A percentile compares a stretch with the other conserved stretches of the same genome.
These are phyloP conservation scores for Ceriops tagal DNA, from an alignment of 345 rosid species.

Conservation along the genomic window DNA sequence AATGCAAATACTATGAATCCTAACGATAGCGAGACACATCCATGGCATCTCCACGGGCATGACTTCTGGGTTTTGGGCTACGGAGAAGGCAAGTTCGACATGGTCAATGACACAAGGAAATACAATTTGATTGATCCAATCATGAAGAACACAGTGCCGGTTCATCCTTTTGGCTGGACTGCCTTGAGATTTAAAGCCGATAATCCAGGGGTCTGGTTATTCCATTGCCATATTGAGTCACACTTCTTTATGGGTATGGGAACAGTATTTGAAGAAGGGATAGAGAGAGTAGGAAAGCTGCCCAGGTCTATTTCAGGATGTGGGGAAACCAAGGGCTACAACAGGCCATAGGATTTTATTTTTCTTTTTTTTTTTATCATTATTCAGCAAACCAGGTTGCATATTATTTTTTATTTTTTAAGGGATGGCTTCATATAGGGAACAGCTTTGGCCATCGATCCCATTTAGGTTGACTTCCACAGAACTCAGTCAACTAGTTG, in stretches of 20 bases:
- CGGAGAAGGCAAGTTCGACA: slow-evolving; percentile 59
- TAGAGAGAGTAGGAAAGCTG: slow-evolving; percentile 40
- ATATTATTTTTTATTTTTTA: no score
- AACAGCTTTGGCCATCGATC: no score
- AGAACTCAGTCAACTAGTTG: no score
- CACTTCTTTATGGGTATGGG: slow-evolving; percentile 77
- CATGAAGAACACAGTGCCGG: slow-evolving; percentile 72
- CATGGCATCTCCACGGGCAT: slow-evolving; percentile 85
- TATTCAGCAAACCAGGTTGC: no score
- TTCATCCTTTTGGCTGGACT: slow-evolving; percentile 71
- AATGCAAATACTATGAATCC: slow-evolving; percentile 49
- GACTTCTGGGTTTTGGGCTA: slow-evolving; percentile 80
- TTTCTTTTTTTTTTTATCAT: no score
- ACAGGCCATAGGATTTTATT: slow-evolving; percentile 3
- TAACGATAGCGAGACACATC: slow-evolving; percentile 63
- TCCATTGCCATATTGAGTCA: slow-evolving; percentile 75
- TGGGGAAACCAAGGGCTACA: slow-evolving; percentile 26
- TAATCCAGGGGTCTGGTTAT: slow-evolving; percentile 69
- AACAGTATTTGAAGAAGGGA: slow-evolving; percentile 54
- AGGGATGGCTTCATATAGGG: no score
- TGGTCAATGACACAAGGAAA: slow-evolving; percentile 34
- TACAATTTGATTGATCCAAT: slow-evolving; percentile 64
- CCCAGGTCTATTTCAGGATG: slow-evolving; percentile 68
- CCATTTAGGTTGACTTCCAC: no score
- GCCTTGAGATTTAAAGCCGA: slow-evolving; percentile 60